phyloP scores from a whole-genome alignment of 2,329 filamentous ascomycete genomes.

The Aspergillus ochraceoroseus region DNA sequence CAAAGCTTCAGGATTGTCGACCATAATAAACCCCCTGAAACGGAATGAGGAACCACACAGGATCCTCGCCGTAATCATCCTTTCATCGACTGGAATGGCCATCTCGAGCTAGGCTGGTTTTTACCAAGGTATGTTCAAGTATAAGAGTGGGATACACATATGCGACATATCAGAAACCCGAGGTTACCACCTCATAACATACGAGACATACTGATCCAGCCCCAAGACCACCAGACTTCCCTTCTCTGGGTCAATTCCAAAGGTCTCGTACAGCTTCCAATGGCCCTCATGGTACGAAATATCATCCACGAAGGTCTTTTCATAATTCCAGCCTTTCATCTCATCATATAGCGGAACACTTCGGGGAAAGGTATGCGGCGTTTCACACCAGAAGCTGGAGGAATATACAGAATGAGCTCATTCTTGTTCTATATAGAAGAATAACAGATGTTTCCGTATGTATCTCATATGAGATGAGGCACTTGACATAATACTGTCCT shows the following conservation, averaged over 20 bases:
- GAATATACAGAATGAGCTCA: no score
- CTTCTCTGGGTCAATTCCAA: constrained; percentile 6
- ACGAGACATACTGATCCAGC: constrained; percentile 14
- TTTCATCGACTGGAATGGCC: not conserved
- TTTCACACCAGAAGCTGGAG: no score
- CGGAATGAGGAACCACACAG: no score
- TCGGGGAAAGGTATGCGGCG: no score
- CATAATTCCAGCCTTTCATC: constrained; percentile 17
- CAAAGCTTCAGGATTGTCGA: constrained; percentile 19
- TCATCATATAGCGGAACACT: constrained; percentile 10
- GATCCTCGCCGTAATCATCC: constrained; percentile 3
- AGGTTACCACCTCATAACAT: not conserved
- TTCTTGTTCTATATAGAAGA: no score
- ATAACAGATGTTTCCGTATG: no score
- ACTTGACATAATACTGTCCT: no score
- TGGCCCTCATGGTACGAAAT: constrained; percentile 15
- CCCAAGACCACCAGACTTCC: constrained; percentile 12
- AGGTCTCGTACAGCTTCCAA: constrained; percentile 9
- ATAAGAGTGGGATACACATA: no score
- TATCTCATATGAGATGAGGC: no score
- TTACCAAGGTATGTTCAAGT: no score
- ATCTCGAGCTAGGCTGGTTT: not conserved
- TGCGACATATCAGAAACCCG: no score
- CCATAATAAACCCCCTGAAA: constrained; percentile 19
- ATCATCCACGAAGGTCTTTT: constrained; percentile 17